Evolutionary conservation across 2,329 filamentous ascomycete species (phyloP).

Genomic region (Scopulariopsis brevicaulis): DNA sequence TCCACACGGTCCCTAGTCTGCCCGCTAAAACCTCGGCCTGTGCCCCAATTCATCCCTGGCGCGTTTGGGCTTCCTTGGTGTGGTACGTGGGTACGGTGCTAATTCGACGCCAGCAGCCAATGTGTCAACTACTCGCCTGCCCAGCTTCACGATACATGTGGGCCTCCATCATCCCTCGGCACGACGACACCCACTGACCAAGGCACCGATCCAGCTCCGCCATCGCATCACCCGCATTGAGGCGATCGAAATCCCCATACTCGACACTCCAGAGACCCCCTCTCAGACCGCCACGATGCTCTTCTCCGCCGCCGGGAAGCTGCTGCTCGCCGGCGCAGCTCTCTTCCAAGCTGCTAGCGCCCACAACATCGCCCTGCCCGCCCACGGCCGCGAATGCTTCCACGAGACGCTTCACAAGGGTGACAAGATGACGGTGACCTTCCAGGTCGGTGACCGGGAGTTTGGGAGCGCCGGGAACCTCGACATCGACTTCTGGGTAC

Average conservation of each 20-base stretch:
- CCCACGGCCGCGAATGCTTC: slow-evolving; percentile 95
- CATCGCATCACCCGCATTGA: no score
- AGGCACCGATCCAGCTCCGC: neutral
- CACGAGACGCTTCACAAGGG: slow-evolving; percentile 86
- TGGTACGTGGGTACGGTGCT: neutral
- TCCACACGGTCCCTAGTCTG: neutral
- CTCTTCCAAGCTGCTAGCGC: slow-evolving; percentile 51
- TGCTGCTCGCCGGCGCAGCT: slow-evolving; percentile 26
- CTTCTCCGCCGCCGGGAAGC: slow-evolving; percentile 30
- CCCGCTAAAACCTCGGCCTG: slow-evolving; percentile 3
- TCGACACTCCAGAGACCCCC: slow-evolving; percentile 2
- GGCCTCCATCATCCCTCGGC: neutral
- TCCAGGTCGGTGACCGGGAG: slow-evolving; percentile 94
- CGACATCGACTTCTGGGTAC: slow-evolving; percentile 96
- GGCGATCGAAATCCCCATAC: neutral
- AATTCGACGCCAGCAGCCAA: neutral
- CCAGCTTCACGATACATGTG: neutral
- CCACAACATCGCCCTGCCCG: slow-evolving; percentile 92
- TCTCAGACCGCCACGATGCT: slow-evolving; percentile 21
- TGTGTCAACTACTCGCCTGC: slow-evolving; percentile 2
- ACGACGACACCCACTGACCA: neutral
- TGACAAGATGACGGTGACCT: slow-evolving; percentile 97
- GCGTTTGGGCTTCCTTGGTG: neutral
- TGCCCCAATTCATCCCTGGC: neutral
- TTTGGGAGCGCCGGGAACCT: slow-evolving; percentile 91